phyloP scores from a whole-genome alignment of 768 basidiomycete genomes.

The Rhodosporidiobolus sp. region DNA sequence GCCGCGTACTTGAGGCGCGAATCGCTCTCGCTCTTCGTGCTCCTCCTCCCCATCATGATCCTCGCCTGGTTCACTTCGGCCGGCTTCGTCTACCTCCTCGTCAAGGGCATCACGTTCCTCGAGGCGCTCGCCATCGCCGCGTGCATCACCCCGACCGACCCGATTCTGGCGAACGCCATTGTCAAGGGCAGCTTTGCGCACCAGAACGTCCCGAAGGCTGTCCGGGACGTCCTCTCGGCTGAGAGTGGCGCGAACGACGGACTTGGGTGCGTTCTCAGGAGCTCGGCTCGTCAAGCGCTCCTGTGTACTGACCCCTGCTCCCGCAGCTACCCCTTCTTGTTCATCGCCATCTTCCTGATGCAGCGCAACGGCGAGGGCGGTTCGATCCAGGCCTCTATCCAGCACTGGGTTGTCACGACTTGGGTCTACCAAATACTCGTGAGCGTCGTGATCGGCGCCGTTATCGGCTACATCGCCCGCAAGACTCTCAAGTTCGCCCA shows the following conservation, averaged over 20 bases:
- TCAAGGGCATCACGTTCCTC: constrained; percentile 49
- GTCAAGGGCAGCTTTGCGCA: constrained; percentile 52
- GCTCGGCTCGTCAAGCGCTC: too few relatives aligned
- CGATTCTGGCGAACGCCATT: constrained; percentile 50
- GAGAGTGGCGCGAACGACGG: constrained; percentile 54
- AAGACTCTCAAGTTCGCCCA: constrained; percentile 47
- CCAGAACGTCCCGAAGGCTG: constrained; percentile 49
- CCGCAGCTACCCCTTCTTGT: constrained; percentile 51
- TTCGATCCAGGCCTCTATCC: constrained; percentile 47
- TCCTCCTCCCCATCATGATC: constrained; percentile 51
- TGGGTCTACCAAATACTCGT: constrained; percentile 50
- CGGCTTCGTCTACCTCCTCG: constrained; percentile 49
- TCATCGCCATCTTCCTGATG: constrained; percentile 49
- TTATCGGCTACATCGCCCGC: constrained; percentile 50
- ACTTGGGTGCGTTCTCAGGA: constrained; percentile 41
- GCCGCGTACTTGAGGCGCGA: constrained; percentile 49
- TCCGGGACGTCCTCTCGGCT: constrained; percentile 50
- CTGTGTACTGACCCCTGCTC: neutral
- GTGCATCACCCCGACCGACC: constrained; percentile 53
- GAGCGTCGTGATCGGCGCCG: constrained; percentile 47
- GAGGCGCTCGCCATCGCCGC: constrained; percentile 50
- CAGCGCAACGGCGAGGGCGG: constrained; percentile 41
- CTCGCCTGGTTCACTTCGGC: constrained; percentile 50
- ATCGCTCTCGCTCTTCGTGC: constrained; percentile 47
- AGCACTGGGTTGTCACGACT: constrained; percentile 47